These are phyloP conservation scores for Trypanosoma scelopori DNA, from an alignment of 208 protist genomes.

Conservation along the genomic window DNA sequence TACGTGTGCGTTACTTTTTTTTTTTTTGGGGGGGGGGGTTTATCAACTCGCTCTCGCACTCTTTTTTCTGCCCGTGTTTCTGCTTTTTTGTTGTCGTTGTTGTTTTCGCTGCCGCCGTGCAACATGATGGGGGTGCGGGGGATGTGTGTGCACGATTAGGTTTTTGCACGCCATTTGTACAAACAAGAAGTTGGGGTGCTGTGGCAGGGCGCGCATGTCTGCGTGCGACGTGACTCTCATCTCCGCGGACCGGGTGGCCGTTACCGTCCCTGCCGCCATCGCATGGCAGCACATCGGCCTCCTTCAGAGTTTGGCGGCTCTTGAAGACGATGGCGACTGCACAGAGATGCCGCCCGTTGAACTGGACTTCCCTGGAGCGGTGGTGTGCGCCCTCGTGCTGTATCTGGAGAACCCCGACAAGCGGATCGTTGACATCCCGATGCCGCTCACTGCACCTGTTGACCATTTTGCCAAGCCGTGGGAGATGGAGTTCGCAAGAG, in stretches of 20 bases:
- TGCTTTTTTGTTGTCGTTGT: conserved; percentile 1
- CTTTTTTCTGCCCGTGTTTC: no score
- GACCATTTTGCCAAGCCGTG: conserved; percentile 26
- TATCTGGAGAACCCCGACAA: conserved; percentile 27
- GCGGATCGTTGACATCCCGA: conserved; percentile 40
- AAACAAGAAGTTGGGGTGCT: neutral
- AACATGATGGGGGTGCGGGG: neutral
- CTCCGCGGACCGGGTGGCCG: neutral
- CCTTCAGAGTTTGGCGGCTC: conserved; percentile 11
- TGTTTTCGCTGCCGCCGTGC: neutral
- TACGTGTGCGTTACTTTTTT: no score
- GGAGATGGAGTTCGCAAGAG: conserved; percentile 47
- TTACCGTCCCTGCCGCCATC: conserved; percentile 15
- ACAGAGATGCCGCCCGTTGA: conserved; percentile 18
- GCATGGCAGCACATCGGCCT: conserved; percentile 26
- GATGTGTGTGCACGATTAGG: neutral
- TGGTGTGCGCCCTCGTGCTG: conserved; percentile 7
- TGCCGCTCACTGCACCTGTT: conserved; percentile 39
- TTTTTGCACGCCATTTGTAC: neutral
- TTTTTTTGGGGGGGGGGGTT: no score
- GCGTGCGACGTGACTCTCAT: conserved; percentile 19
- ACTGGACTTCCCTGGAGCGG: conserved; percentile 21
- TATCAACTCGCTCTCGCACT: no score
- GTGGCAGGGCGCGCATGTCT: conserved; percentile 1
- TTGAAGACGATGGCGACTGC: conserved; percentile 19